phyloP scores from a whole-genome alignment of 371 early-diverging fungal genomes.

The Batrachochytrium dendrobatidis region DNA sequence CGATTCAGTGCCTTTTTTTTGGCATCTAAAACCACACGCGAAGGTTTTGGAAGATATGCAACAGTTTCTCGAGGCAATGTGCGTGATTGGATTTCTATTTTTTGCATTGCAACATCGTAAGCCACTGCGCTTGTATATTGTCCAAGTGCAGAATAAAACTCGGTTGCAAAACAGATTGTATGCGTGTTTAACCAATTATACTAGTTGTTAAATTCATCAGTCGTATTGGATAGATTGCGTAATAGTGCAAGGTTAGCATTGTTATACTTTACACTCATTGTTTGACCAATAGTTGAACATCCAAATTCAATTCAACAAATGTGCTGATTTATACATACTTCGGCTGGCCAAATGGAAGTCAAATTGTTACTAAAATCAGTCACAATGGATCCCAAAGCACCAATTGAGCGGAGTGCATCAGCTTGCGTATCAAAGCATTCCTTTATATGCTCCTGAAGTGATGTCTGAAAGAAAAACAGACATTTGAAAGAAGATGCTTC shows the following conservation, averaged over 20 bases:
- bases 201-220: too few relatives aligned
- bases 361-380: constrained; percentile 19
- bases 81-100: neutral
- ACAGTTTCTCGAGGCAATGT: neutral
- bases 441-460: constrained; percentile 21
- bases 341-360: constrained; percentile 13
- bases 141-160: constrained; percentile 20
- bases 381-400: constrained; percentile 15
- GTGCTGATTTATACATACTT: too few relatives aligned
- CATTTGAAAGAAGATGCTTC: constrained; percentile 8
- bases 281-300: too few relatives aligned
- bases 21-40: neutral
- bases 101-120: constrained; percentile 19
- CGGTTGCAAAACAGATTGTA: constrained; percentile 19
- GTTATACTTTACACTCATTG: too few relatives aligned
- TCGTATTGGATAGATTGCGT: too few relatives aligned
- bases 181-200: neutral
- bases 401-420: constrained; percentile 11
- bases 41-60: neutral
- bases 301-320: too few relatives aligned
- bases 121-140: constrained; percentile 19
- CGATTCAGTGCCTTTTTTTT: neutral
- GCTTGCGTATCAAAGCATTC: constrained; percentile 14
- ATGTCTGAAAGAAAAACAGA: constrained; percentile 20
- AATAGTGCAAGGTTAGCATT: too few relatives aligned